These are phyloP conservation scores for Silene coronaria DNA, from an alignment of 179 eudicot genomes.

Conservation along the genomic window DNA sequence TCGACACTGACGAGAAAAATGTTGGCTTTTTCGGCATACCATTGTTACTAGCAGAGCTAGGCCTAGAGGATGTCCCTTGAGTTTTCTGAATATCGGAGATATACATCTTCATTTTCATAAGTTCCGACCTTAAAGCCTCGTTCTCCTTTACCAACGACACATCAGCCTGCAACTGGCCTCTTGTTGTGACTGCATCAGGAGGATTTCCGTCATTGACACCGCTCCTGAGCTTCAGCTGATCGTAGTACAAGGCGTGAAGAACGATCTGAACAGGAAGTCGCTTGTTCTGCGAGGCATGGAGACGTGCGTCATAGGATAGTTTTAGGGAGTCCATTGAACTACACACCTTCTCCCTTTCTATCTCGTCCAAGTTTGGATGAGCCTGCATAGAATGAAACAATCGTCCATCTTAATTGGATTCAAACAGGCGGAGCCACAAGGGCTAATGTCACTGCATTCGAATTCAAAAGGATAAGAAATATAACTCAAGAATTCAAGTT, in stretches of 20 bases:
- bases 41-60: conserved; percentile 10
- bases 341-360: conserved; percentile 87
- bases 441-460: background rate
- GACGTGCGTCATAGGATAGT: conserved; percentile 78
- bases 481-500: background rate
- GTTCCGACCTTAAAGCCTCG: conserved; percentile 57
- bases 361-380: conserved; percentile 87
- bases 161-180: conserved; percentile 53
- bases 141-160: conserved; percentile 67
- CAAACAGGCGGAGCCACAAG: too few relatives aligned
- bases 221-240: conserved; percentile 71
- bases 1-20: conserved; percentile 84
- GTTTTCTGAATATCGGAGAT: conserved; percentile 46
- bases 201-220: conserved; percentile 30
- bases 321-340: conserved; percentile 82
- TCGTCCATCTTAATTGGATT: background rate
- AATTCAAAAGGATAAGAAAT: background rate
- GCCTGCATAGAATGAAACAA: conserved; percentile 38
- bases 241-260: conserved; percentile 84
- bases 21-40: conserved; percentile 35
- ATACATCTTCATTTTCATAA: conserved; percentile 80
- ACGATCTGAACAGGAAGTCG: conserved; percentile 84
- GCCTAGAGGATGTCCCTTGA: conserved; percentile 36
- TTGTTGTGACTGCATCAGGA: conserved; percentile 31
- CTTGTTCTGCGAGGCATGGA: conserved; percentile 96